Evolutionary conservation across 352 stramenopile species (phyloP).

Genomic region (Pythium phragmiticola): DNA sequence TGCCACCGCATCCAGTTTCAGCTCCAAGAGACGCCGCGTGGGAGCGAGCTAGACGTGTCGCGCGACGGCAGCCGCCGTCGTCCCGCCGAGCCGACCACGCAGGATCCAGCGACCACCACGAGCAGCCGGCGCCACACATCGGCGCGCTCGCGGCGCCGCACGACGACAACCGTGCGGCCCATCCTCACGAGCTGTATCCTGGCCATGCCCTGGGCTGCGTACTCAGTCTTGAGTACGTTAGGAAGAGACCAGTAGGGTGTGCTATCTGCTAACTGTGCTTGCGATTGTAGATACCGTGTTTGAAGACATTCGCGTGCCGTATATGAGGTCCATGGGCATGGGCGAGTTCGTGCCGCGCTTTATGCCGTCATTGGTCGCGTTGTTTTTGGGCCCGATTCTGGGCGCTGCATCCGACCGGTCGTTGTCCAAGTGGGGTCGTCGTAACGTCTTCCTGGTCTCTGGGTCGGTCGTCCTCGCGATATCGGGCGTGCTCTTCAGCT

Average conservation of each 20-base stretch:
- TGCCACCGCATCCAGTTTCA: conserved; percentile 18
- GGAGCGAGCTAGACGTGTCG: not conserved
- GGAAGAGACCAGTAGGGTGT: not conserved
- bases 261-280: not conserved
- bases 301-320: conserved; percentile 60
- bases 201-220: conserved; percentile 69
- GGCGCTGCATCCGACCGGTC: conserved; percentile 71
- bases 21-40: conserved; percentile 18
- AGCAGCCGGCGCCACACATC: not conserved
- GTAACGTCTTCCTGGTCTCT: conserved; percentile 63
- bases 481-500: conserved; percentile 60
- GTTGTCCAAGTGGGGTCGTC: conserved; percentile 64
- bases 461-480: conserved; percentile 47
- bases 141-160: conserved; percentile 6
- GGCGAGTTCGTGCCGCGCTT: conserved; percentile 58
- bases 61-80: conserved; percentile 1
- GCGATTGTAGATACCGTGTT: conserved; percentile 57
- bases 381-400: conserved; percentile 71
- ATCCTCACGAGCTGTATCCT: conserved; percentile 64
- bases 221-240: conserved; percentile 63
- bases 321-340: conserved; percentile 74
- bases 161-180: conserved; percentile 10
- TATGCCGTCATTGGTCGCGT: conserved; percentile 54
- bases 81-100: not conserved
- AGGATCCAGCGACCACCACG: not conserved